Evolutionary conservation across 305 asterid species (phyloP).

Genomic region (Fraxinus angustifolia): DNA sequence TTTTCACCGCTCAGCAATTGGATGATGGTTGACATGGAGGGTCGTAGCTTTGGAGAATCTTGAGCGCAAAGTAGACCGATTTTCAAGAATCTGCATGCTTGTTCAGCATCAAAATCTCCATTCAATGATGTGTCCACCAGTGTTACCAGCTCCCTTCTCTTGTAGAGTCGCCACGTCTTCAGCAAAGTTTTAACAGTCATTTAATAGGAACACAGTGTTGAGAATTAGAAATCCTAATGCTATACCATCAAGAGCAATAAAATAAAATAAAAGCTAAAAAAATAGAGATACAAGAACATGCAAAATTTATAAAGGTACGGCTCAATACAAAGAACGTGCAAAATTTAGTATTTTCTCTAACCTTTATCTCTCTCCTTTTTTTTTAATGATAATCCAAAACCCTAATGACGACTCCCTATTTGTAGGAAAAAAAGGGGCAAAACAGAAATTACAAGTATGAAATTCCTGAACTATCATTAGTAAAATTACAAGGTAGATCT

Average conservation of each 20-base stretch:
- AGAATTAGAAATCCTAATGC: neutral
- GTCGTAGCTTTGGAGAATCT: slow-evolving; percentile 81
- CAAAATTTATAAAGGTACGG: neutral
- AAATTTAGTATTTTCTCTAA: neutral
- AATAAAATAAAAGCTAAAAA: too few species aligned
- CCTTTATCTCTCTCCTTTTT: neutral
- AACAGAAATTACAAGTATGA: neutral
- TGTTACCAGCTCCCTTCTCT: slow-evolving; percentile 53
- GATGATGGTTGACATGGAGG: slow-evolving; percentile 75
- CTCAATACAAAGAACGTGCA: too few species aligned
- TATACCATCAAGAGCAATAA: neutral
- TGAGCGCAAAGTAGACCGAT: slow-evolving; percentile 90
- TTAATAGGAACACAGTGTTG: neutral
- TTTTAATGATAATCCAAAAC: neutral
- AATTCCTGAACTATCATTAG: neutral
- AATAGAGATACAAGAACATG: neutral
- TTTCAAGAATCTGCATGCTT: slow-evolving; percentile 74
- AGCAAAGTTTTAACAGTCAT: neutral
- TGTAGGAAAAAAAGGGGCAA: neutral
- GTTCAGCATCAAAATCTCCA: slow-evolving; percentile 75
- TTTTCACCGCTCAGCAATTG: slow-evolving; percentile 61
- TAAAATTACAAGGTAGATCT: neutral
- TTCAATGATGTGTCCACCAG: slow-evolving; percentile 61
- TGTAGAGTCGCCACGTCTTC: slow-evolving; percentile 80
- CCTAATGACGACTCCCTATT: neutral